phyloP scores from a whole-genome alignment of 2,329 filamentous ascomycete genomes.

The Trichoderma simmonsii region DNA sequence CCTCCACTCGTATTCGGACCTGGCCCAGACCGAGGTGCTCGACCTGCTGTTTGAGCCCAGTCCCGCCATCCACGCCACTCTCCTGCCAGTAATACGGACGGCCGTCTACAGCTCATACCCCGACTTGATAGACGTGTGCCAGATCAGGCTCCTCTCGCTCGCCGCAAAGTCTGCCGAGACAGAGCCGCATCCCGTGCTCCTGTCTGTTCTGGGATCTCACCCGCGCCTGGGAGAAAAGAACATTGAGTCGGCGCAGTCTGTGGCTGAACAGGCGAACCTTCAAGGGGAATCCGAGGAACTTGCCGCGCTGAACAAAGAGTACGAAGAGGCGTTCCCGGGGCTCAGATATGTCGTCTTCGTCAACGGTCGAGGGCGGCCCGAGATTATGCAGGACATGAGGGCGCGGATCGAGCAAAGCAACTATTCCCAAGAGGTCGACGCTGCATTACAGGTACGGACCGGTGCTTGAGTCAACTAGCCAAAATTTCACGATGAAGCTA shows the following conservation, averaged over 20 bases:
- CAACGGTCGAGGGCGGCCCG: conserved; percentile 69
- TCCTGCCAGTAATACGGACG: conserved; percentile 61
- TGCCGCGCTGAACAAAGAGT: conserved; percentile 66
- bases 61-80: conserved; percentile 66
- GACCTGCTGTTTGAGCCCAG: conserved; percentile 86
- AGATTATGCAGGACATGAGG: conserved; percentile 81
- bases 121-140: conserved; percentile 65
- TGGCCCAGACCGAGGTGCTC: conserved; percentile 56
- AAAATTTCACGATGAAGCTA: not conserved
- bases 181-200: conserved; percentile 53
- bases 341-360: conserved; percentile 90
- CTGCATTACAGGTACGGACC: conserved; percentile 66
- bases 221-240: conserved; percentile 79
- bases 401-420: conserved; percentile 67
- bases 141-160: conserved; percentile 59
- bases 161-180: conserved; percentile 46
- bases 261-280: conserved; percentile 77
- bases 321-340: conserved; percentile 77
- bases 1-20: conserved; percentile 54
- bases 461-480: too few species aligned
- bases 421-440: conserved; percentile 63
- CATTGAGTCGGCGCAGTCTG: conserved; percentile 76
- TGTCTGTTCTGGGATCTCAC: conserved; percentile 74
- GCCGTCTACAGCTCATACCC: conserved; percentile 62
- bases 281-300: conserved; percentile 61